These are phyloP conservation scores for Aureobasidium sp. DNA, from an alignment of 2,329 filamentous ascomycete species.

Conservation along the genomic window DNA sequence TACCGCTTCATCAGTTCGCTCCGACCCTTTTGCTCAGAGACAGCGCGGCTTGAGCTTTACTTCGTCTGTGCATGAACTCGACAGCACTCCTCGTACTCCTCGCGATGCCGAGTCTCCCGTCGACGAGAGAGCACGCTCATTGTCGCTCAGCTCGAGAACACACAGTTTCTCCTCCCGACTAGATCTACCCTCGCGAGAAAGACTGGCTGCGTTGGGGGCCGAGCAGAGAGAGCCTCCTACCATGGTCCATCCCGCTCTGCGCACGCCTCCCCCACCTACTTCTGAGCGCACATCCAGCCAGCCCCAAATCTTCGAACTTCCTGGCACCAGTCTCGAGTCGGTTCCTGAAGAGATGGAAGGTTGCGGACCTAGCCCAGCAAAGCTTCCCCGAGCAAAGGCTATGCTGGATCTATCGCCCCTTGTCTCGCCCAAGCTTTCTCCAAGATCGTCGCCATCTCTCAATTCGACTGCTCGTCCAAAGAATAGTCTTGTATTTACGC, in stretches of 20 bases:
- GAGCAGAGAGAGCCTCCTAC: constrained; percentile 15
- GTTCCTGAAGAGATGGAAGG: constrained; percentile 40
- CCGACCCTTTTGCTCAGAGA: background rate
- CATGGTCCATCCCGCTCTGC: constrained; percentile 16
- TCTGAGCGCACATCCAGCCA: constrained; percentile 20
- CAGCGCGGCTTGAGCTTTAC: background rate
- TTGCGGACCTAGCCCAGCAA: constrained; percentile 6
- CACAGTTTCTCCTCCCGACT: background rate
- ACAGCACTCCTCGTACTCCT: background rate
- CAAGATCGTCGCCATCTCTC: background rate
- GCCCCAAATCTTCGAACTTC: constrained; percentile 23
- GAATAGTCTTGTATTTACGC: background rate
- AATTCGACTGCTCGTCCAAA: background rate
- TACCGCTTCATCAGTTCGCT: background rate
- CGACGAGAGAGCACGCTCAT: background rate
- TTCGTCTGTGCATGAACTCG: constrained; percentile 1
- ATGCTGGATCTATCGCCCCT: background rate
- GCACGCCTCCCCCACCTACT: background rate
- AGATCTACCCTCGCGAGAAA: constrained; percentile 19
- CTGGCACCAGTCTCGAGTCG: constrained; percentile 33
- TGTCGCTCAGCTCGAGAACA: background rate
- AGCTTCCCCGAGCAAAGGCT: background rate
- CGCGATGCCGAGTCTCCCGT: background rate
- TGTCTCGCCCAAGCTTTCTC: background rate
- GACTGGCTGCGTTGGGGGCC: constrained; percentile 7